These are phyloP conservation scores for Naematelia encephala DNA, from an alignment of 768 basidiomycete genomes.

Conservation along the genomic window DNA sequence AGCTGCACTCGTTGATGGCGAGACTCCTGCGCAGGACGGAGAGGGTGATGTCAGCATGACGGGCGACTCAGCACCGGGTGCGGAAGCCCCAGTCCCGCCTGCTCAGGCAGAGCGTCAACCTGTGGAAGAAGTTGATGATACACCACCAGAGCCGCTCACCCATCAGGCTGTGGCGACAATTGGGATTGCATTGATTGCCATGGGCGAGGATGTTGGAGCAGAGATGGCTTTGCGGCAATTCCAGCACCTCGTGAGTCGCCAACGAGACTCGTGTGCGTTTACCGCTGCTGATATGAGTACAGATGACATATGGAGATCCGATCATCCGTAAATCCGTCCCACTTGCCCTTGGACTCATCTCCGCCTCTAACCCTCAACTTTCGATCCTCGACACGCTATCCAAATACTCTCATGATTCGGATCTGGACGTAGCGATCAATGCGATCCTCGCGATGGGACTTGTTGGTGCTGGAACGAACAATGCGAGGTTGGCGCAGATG, in stretches of 20 bases:
- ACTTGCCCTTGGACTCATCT: constrained; percentile 89
- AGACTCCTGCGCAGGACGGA: constrained; percentile 43
- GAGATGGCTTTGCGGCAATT: constrained; percentile 98
- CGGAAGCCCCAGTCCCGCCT: constrained; percentile 8
- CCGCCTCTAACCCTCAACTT: constrained; percentile 91
- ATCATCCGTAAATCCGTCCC: constrained; percentile 87
- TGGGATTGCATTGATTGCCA: constrained; percentile 88
- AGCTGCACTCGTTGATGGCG: constrained; percentile 17
- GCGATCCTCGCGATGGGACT: constrained; percentile 99
- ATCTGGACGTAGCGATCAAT: constrained; percentile 91
- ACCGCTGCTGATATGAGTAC: constrained; percentile 26
- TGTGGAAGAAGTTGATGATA: constrained; percentile 45
- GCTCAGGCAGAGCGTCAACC: neutral
- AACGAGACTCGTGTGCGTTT: neutral
- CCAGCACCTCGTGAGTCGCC: constrained; percentile 77
- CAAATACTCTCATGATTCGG: constrained; percentile 98
- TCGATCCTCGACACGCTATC: constrained; percentile 94
- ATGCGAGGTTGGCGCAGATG: constrained; percentile 96
- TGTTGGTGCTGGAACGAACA: constrained; percentile 97
- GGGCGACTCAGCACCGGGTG: constrained; percentile 12
- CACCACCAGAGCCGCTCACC: constrained; percentile 51
- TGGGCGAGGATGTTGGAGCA: constrained; percentile 97
- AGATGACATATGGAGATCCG: constrained; percentile 99
- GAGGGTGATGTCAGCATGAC: constrained; percentile 32
- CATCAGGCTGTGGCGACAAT: constrained; percentile 91